Conservation (phyloP, 345 rosid species). For the Bruguiera gymnorhiza region DNA sequence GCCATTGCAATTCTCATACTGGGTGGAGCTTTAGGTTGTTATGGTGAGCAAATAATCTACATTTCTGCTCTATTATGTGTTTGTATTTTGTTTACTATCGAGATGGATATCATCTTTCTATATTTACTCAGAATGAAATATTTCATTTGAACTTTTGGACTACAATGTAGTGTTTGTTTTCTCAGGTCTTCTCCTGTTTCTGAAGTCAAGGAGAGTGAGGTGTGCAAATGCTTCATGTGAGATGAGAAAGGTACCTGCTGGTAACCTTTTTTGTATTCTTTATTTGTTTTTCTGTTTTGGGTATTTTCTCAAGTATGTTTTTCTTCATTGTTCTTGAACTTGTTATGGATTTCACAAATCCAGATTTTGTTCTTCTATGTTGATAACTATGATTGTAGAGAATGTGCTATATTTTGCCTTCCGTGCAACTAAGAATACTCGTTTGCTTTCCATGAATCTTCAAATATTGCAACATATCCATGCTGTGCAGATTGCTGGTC, state of each 20-base stretch:
- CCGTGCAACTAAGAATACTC: neutral
- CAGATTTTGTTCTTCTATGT: neutral
- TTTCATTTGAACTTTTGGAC: neutral
- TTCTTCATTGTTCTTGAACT: neutral
- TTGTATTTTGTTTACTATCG: neutral
- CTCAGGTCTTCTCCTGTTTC: slow-evolving; percentile 31
- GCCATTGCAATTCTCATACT: slow-evolving; percentile 30
- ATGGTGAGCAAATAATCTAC: slow-evolving; percentile 25
- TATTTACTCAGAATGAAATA: neutral
- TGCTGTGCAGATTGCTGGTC: slow-evolving; percentile 38
- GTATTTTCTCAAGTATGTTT: neutral
- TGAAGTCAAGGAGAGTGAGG: slow-evolving; percentile 29
- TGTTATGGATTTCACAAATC: neutral
- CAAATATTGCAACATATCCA: neutral
- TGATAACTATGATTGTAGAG: neutral
- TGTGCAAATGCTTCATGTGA: slow-evolving; percentile 37
- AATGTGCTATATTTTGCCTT: neutral
- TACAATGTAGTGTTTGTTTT: neutral
- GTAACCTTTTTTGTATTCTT: neutral
- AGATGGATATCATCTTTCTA: too few relatives aligned
- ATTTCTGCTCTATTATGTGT: slow-evolving; percentile 1
- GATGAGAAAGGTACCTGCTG: slow-evolving; percentile 33
- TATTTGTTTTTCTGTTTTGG: neutral
- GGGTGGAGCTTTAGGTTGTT: slow-evolving; percentile 41
- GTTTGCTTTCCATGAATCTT: neutral